These are phyloP conservation scores for Marasmius oreades DNA, from an alignment of 1,284 basidiomycete genomes.

Conservation along the genomic window DNA sequence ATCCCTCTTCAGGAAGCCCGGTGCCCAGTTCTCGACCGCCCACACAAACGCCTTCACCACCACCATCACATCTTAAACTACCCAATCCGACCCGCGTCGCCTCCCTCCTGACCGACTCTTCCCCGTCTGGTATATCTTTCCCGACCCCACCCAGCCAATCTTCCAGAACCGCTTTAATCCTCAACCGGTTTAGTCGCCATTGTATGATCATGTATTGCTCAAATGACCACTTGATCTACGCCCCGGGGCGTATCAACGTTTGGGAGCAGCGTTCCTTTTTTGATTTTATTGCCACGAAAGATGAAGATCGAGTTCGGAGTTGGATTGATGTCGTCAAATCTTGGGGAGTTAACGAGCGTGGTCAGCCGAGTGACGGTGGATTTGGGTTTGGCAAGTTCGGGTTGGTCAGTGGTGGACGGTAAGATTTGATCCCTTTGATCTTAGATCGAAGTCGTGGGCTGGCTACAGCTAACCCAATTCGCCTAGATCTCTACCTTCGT, in stretches of 20 bases:
- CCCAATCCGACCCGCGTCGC: neutral
- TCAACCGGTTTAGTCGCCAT: constrained; percentile 65
- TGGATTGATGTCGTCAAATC: constrained; percentile 74
- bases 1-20: neutral
- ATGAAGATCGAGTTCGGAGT: constrained; percentile 58
- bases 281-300: constrained; percentile 61
- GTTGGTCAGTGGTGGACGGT: constrained; percentile 48
- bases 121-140: constrained; percentile 27
- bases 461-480: too few species aligned
- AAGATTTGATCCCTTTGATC: constrained; percentile 44
- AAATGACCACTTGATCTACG: constrained; percentile 59
- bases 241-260: neutral
- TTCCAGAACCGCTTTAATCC: constrained; percentile 66
- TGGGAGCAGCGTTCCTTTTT: constrained; percentile 53
- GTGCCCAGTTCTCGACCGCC: constrained; percentile 3
- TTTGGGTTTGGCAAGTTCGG: constrained; percentile 74
- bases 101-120: constrained; percentile 9
- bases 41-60: constrained; percentile 8
- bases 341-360: constrained; percentile 77
- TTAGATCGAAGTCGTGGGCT: too few species aligned
- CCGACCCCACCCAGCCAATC: constrained; percentile 61
- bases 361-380: constrained; percentile 75
- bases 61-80: neutral
- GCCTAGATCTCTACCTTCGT: too few species aligned
- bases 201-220: constrained; percentile 67